Evolutionary conservation across 257 asterid genomes (phyloP).

Genomic region (Lycium ferocissimum): DNA sequence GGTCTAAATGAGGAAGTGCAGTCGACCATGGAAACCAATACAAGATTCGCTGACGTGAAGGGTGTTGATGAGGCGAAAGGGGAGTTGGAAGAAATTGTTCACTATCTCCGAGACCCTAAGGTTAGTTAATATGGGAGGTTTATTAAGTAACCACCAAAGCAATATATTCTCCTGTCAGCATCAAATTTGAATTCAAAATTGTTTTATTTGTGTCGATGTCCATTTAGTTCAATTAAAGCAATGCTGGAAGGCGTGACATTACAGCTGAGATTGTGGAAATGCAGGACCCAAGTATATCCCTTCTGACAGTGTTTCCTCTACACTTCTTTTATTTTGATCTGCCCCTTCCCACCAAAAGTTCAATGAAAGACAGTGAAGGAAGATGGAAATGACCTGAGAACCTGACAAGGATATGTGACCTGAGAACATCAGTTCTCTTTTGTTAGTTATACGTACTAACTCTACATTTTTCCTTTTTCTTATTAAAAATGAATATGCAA

Average conservation of each 20-base stretch:
- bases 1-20: conserved; percentile 92
- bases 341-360: conserved; percentile 22
- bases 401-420: background rate
- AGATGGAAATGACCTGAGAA: conserved; percentile 6
- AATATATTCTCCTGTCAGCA: background rate
- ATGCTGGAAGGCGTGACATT: conserved; percentile 12
- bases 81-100: conserved; percentile 95
- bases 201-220: background rate
- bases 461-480: conserved; percentile 2
- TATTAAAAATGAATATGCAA: background rate
- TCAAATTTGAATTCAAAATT: background rate
- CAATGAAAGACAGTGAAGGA: background rate
- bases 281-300: background rate
- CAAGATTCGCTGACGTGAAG: conserved; percentile 89
- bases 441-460: background rate
- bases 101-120: conserved; percentile 98
- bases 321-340: background rate
- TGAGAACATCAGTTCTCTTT: background rate
- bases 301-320: background rate
- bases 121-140: conserved; percentile 43
- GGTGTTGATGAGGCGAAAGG: conserved; percentile 98
- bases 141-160: background rate
- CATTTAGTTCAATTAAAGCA: background rate
- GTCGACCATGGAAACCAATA: conserved; percentile 79
- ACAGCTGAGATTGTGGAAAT: background rate